Evolutionary conservation across 2,329 filamentous ascomycete genomes (phyloP).

Genomic region (Fusarium sp.): DNA sequence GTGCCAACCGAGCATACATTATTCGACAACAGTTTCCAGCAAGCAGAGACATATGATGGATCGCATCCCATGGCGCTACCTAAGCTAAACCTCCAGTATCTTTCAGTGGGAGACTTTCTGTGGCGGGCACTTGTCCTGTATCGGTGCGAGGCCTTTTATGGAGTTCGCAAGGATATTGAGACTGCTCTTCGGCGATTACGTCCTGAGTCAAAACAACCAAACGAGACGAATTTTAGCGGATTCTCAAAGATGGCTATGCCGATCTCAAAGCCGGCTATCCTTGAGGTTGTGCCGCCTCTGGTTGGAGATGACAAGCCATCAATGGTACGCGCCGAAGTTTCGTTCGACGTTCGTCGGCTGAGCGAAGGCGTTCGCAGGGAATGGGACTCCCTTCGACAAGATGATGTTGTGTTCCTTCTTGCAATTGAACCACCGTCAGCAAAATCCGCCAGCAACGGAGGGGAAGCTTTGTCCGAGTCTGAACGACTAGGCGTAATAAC

Average conservation of each 20-base stretch:
- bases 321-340: constrained; percentile 84
- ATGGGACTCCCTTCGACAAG: constrained; percentile 87
- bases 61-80: constrained; percentile 88
- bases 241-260: constrained; percentile 92
- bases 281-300: constrained; percentile 83
- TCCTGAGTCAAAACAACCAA: constrained; percentile 70
- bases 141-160: constrained; percentile 90
- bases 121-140: constrained; percentile 93
- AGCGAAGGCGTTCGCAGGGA: constrained; percentile 79
- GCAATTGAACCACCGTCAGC: constrained; percentile 71
- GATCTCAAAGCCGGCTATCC: constrained; percentile 83
- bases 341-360: constrained; percentile 83
- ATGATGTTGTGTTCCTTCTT: constrained; percentile 90
- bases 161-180: constrained; percentile 91
- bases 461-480: constrained; percentile 53
- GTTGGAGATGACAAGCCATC: constrained; percentile 88
- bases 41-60: constrained; percentile 88
- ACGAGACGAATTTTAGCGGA: constrained; percentile 79
- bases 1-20: constrained; percentile 85
- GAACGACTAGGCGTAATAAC: constrained; percentile 73
- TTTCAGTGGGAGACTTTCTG: constrained; percentile 95
- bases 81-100: constrained; percentile 94
- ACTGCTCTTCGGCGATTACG: constrained; percentile 80
- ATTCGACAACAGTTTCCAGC: constrained; percentile 80
- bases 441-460: constrained; percentile 63